Percentiles rank a stretch among this genome's conserved stretches.
These are phyloP conservation scores for Phytopythium delawarense DNA, from an alignment of 352 stramenopile genomes.

Conservation along the genomic window DNA sequence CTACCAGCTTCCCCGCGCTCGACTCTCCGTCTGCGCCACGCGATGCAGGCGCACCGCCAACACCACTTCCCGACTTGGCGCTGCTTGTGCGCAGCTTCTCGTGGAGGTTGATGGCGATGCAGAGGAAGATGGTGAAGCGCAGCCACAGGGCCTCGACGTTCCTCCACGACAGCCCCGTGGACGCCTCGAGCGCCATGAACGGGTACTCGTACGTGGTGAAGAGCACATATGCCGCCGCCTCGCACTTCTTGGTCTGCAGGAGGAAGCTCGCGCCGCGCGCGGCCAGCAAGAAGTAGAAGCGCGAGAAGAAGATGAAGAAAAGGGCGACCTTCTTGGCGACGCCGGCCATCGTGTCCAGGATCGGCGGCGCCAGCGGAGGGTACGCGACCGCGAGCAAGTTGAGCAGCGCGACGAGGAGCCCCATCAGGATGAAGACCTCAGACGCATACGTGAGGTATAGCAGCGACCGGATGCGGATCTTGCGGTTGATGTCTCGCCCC, in stretches of 20 bases:
- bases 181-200: slow-evolving; percentile 10
- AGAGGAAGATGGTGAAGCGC: slow-evolving; percentile 5
- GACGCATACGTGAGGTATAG: slow-evolving; percentile 8
- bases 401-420: slow-evolving; percentile 9
- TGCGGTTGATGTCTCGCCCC: slow-evolving; percentile 16
- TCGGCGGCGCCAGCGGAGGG: not conserved
- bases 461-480: slow-evolving; percentile 12
- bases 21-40: not conserved
- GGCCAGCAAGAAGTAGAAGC: slow-evolving; percentile 32
- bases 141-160: slow-evolving; percentile 5
- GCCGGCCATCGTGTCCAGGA: slow-evolving; percentile 8
- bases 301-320: slow-evolving; percentile 36
- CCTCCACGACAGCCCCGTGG: not conserved
- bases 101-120: slow-evolving; percentile 5
- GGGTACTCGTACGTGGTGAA: slow-evolving; percentile 24
- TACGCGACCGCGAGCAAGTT: slow-evolving; percentile 10
- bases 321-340: slow-evolving; percentile 21
- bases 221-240: slow-evolving; percentile 20
- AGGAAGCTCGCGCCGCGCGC: slow-evolving; percentile 9
- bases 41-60: not conserved
- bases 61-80: not conserved
- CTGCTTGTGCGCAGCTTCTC: slow-evolving; percentile 1
- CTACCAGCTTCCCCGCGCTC: not conserved
- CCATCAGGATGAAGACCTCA: slow-evolving; percentile 7
- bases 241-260: slow-evolving; percentile 7